Base-by-base conservation (phyloP, 805 yeast genomes). In the Saccharomycopsis selenospora region DNA sequence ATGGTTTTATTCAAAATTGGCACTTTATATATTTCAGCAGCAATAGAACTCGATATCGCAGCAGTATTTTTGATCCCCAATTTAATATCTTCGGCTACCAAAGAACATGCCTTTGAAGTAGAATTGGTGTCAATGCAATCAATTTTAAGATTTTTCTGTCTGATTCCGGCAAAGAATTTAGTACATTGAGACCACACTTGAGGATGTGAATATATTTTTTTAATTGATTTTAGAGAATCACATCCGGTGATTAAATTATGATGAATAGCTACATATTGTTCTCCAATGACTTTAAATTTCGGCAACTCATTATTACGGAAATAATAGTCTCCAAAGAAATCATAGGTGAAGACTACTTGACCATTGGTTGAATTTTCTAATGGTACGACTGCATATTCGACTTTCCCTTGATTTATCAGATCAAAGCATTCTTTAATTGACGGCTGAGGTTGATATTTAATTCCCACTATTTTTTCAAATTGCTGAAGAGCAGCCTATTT, bases 171-270 rank as follows among this genome's bases (percentile, higher is more conserved):
- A 38, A 85, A 61, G 67, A 85, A 93, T 20, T 67, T 62, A 2
- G 73, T 68, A 44, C 86, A 82, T 62, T 91, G 99, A 7, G 96
- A 95, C 99, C 99, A 91, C 0, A 90, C 99, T 63, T 91, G 99
- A 1, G 99, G 97, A 65, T 91, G 99, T 2, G 96, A 85, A 66
- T 85, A 86, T 17, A 91, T 74, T 27, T 71, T 75, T 13, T 61
- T 64, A 45, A 89, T 73, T 11, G 71, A 61, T 1, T 62, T 54
- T 2, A 82, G 55, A 28, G 69, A 70, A 42, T 60, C 57, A 6
- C 76, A 71, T 54, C 62, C 67, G 3, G 81, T 65, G 52, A 81
- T 68, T 33, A 91, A 69, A 61, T 83, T 82, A 66, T 93, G 98
- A 50, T 80, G 82, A 51, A 91, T 86, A 1, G 83, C 63, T 1